Percentiles rank a stretch among this genome's conserved stretches.
These are phyloP conservation scores for Pseudotulostoma volvatum DNA, from an alignment of 495 filamentous ascomycete genomes.

Conservation along the genomic window DNA sequence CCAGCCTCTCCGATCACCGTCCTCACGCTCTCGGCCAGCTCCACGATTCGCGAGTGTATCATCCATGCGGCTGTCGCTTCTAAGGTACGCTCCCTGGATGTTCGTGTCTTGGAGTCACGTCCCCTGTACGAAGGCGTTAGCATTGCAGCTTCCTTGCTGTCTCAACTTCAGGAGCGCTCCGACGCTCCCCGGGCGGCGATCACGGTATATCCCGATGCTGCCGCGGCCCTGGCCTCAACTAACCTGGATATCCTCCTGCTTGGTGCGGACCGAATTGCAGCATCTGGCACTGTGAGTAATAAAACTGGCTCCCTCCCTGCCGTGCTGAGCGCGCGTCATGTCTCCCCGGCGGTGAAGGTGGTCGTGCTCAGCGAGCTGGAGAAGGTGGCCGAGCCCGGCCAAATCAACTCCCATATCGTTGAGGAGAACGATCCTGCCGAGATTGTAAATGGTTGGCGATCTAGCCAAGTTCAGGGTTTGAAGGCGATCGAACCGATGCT, in stretches of 20 bases:
- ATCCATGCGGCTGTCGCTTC: slow-evolving; percentile 14
- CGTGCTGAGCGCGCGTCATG: slow-evolving; percentile 31
- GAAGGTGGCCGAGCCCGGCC: slow-evolving; percentile 37
- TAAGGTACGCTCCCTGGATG: slow-evolving; percentile 24
- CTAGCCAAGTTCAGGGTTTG: slow-evolving; percentile 11
- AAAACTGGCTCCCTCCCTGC: slow-evolving; percentile 47
- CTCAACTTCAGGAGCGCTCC: slow-evolving; percentile 11
- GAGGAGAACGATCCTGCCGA: slow-evolving; percentile 35
- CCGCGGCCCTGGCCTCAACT: slow-evolving; percentile 32
- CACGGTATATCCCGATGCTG: slow-evolving; percentile 44
- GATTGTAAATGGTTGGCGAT: slow-evolving; percentile 30
- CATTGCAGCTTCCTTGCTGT: slow-evolving; percentile 32
- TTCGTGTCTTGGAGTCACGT: slow-evolving; percentile 48
- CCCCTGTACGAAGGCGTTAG: slow-evolving; percentile 48
- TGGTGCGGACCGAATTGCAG: slow-evolving; percentile 45
- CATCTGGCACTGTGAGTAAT: slow-evolving; percentile 39
- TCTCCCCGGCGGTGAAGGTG: slow-evolving; percentile 26
- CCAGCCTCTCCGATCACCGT: slow-evolving; percentile 22
- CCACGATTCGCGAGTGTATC: slow-evolving; percentile 36
- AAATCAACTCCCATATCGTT: slow-evolving; percentile 15
- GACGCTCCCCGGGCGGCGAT: slow-evolving; percentile 16
- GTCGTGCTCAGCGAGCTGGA: slow-evolving; percentile 41
- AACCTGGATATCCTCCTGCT: slow-evolving; percentile 38
- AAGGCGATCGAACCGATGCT: slow-evolving; percentile 7
- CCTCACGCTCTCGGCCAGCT: slow-evolving; percentile 43